Percentiles rank a stretch among this genome's conserved stretches.
These are phyloP conservation scores for Aspergillus carlsbadensis DNA, from an alignment of 495 filamentous ascomycete genomes.

Conservation along the genomic window DNA sequence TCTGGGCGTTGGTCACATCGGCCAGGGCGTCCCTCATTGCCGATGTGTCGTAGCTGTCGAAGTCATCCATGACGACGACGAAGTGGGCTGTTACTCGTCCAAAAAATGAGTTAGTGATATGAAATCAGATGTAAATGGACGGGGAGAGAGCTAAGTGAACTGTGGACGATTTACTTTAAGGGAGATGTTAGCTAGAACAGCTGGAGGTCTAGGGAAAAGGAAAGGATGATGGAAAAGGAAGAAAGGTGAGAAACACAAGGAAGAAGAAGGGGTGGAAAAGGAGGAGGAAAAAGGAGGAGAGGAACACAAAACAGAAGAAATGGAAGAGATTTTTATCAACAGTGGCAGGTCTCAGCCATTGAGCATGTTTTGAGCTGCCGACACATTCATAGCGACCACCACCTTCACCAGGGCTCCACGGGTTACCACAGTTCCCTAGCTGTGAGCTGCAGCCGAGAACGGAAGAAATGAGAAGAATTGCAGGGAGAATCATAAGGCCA, in stretches of 20 bases:
- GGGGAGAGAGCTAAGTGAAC: not conserved
- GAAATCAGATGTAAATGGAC: not conserved
- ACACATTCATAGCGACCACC: not conserved
- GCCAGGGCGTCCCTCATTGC: slow-evolving; percentile 29
- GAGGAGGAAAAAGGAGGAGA: slow-evolving; percentile 13
- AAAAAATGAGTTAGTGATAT: not conserved
- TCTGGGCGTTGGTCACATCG: slow-evolving; percentile 35
- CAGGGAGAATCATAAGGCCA: too few species aligned
- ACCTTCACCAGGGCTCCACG: not conserved
- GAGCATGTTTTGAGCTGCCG: not conserved
- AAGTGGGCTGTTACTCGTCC: not conserved
- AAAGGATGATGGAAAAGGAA: too few species aligned
- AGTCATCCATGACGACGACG: slow-evolving; percentile 10
- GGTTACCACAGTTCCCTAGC: too few species aligned
- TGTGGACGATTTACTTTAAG: not conserved
- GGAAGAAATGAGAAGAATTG: too few species aligned
- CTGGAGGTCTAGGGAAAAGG: too few species aligned
- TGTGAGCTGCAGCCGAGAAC: too few species aligned
- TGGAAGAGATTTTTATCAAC: slow-evolving; percentile 5
- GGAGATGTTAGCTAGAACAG: too few species aligned
- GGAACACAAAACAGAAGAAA: slow-evolving; percentile 10
- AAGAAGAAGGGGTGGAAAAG: slow-evolving; percentile 7
- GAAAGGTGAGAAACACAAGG: slow-evolving; percentile 4
- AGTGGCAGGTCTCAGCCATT: slow-evolving; percentile 1
- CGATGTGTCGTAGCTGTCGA: slow-evolving; percentile 24